Evolutionary conservation across 2,329 filamentous ascomycete species (phyloP).

Genomic region (Gnomoniopsis smithogilvyi): DNA sequence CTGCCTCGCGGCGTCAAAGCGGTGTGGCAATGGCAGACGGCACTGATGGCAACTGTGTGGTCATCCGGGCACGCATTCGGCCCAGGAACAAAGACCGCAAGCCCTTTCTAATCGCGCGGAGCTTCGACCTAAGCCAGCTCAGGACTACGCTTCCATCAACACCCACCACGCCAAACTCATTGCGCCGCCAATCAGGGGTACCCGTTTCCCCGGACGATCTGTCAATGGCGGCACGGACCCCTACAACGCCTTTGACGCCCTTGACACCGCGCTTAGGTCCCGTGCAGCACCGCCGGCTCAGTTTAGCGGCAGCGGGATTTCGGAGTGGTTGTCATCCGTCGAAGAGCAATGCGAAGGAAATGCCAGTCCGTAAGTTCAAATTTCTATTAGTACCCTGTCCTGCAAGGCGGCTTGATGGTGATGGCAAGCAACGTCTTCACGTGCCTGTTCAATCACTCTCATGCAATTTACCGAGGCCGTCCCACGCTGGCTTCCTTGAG

Average conservation of each 20-base stretch:
- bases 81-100: conserved; percentile 38
- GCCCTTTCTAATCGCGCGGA: conserved; percentile 46
- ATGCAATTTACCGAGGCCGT: too few species aligned
- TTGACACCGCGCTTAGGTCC: conserved; percentile 5
- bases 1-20: conserved; percentile 35
- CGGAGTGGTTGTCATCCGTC: conserved; percentile 15
- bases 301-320: conserved; percentile 10
- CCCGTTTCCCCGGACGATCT: conserved; percentile 9
- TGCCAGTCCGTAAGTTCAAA: conserved; percentile 45
- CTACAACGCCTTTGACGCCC: conserved; percentile 5
- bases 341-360: conserved; percentile 25
- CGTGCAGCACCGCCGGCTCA: conserved; percentile 14
- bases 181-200: conserved; percentile 10
- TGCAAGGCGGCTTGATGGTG: not conserved
- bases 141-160: conserved; percentile 41
- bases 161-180: conserved; percentile 14
- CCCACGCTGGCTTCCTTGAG: too few species aligned
- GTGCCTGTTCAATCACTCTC: not conserved
- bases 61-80: conserved; percentile 41
- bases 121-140: conserved; percentile 47
- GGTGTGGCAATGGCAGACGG: conserved; percentile 16
- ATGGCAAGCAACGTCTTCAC: not conserved
- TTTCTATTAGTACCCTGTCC: not conserved
- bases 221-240: conserved; percentile 6
- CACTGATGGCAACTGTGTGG: conserved; percentile 21